Evolutionary conservation across 148 eudicot genomes (phyloP).

Genomic region (Vaccinium darrowii): DNA sequence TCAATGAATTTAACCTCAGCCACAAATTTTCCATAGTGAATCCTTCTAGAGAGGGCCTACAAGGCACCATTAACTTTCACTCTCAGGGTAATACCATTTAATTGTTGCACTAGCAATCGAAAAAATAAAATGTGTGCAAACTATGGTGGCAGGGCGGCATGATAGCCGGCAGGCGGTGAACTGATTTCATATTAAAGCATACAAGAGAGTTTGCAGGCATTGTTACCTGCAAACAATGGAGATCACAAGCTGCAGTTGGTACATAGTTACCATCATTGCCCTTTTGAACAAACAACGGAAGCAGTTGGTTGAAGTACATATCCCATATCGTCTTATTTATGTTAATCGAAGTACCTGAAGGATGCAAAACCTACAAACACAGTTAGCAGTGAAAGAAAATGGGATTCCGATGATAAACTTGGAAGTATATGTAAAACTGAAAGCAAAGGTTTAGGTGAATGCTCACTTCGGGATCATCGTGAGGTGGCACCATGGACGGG

Average conservation of each 20-base stretch:
- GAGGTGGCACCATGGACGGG: slow-evolving; percentile 32
- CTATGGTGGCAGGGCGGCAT: neutral
- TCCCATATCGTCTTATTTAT: slow-evolving; percentile 70
- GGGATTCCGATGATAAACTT: neutral
- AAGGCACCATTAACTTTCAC: slow-evolving; percentile 3
- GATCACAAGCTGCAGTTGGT: slow-evolving; percentile 56
- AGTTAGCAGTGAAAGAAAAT: neutral
- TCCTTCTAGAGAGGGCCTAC: slow-evolving; percentile 84
- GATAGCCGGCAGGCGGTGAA: no score
- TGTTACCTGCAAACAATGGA: slow-evolving; percentile 78
- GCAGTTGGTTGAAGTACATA: slow-evolving; percentile 55
- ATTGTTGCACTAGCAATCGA: neutral
- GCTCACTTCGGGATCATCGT: slow-evolving; percentile 44
- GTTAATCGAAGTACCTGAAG: slow-evolving; percentile 55
- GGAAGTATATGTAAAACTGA: neutral
- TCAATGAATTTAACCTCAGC: slow-evolving; percentile 76
- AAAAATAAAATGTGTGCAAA: neutral
- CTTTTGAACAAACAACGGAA: slow-evolving; percentile 49
- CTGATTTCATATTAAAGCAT: neutral
- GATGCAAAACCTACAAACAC: slow-evolving; percentile 45
- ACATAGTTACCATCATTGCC: slow-evolving; percentile 87
- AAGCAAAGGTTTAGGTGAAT: neutral
- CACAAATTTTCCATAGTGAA: slow-evolving; percentile 84
- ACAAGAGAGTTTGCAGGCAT: neutral
- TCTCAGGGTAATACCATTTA: neutral